These are phyloP conservation scores for Aspergillus flavus DNA, from an alignment of 2,329 filamentous ascomycete species.

Conservation along the genomic window DNA sequence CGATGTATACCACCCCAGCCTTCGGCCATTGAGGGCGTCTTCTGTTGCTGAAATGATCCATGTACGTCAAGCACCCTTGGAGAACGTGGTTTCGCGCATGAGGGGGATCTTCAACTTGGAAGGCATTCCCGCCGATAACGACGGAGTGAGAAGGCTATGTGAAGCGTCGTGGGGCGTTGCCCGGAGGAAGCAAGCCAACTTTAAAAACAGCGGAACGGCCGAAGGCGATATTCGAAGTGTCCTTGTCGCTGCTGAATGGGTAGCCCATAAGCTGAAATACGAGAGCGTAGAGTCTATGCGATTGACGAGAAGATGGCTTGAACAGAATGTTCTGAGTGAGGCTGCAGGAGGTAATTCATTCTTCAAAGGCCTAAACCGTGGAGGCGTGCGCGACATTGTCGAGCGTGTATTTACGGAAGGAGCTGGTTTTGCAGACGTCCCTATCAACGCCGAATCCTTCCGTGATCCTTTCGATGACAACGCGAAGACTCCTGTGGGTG, in stretches of 20 bases:
- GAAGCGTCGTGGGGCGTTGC: slow-evolving; percentile 68
- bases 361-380: slow-evolving; percentile 62
- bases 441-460: slow-evolving; percentile 41
- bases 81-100: slow-evolving; percentile 79
- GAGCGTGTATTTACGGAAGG: slow-evolving; percentile 68
- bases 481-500: slow-evolving; percentile 50
- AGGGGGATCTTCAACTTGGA: slow-evolving; percentile 86
- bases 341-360: slow-evolving; percentile 56
- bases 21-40: slow-evolving; percentile 84
- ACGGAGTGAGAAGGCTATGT: slow-evolving; percentile 76
- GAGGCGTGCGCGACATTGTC: slow-evolving; percentile 65
- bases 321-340: slow-evolving; percentile 58
- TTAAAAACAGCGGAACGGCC: slow-evolving; percentile 47
- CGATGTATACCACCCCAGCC: slow-evolving; percentile 88
- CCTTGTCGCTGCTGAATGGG: slow-evolving; percentile 67
- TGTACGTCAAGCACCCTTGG: slow-evolving; percentile 83
- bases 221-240: slow-evolving; percentile 65
- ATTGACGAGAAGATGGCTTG: slow-evolving; percentile 63
- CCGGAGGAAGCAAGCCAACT: slow-evolving; percentile 56
- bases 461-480: slow-evolving; percentile 34
- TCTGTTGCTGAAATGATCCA: slow-evolving; percentile 86
- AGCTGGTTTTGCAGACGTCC: slow-evolving; percentile 58
- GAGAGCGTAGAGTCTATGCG: slow-evolving; percentile 41
- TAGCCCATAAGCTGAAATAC: slow-evolving; percentile 61
- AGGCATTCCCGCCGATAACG: slow-evolving; percentile 82